Conservation (phyloP, 2,329 filamentous ascomycete genomes). For the Colletotrichum tofieldiae region DNA sequence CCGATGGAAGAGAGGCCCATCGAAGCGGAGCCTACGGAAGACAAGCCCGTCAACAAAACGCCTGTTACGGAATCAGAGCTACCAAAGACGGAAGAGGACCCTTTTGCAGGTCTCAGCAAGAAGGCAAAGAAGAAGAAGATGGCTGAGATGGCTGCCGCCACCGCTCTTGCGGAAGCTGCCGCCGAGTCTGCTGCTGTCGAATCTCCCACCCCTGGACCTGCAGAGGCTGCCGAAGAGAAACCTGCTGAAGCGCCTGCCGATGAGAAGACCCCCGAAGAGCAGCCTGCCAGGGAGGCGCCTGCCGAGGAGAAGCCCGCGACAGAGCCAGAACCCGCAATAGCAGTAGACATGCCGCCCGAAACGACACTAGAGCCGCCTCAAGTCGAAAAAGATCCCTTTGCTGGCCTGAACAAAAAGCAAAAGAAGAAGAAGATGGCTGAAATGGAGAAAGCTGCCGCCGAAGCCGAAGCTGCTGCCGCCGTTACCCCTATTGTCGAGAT, state of each 20-base stretch:
- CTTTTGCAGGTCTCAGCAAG: conserved; percentile 4
- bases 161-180: neutral
- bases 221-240: neutral
- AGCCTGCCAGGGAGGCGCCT: neutral
- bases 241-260: neutral
- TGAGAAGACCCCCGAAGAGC: neutral
- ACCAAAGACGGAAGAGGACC: conserved; percentile 4
- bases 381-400: neutral
- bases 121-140: conserved; percentile 9
- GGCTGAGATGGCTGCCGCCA: conserved; percentile 2
- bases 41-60: neutral
- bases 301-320: neutral
- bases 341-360: neutral
- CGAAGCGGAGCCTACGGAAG: neutral
- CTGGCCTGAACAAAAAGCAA: conserved; percentile 22
- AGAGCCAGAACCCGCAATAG: neutral
- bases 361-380: neutral
- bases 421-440: conserved; percentile 39
- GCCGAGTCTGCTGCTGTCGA: neutral
- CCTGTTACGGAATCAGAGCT: neutral
- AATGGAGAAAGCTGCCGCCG: conserved; percentile 9
- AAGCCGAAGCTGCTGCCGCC: neutral
- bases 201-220: neutral
- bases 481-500: neutral
- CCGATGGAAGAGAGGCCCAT: neutral